These are phyloP conservation scores for Candida nanaspora DNA, from an alignment of 805 yeast genomes.

Conservation along the genomic window DNA sequence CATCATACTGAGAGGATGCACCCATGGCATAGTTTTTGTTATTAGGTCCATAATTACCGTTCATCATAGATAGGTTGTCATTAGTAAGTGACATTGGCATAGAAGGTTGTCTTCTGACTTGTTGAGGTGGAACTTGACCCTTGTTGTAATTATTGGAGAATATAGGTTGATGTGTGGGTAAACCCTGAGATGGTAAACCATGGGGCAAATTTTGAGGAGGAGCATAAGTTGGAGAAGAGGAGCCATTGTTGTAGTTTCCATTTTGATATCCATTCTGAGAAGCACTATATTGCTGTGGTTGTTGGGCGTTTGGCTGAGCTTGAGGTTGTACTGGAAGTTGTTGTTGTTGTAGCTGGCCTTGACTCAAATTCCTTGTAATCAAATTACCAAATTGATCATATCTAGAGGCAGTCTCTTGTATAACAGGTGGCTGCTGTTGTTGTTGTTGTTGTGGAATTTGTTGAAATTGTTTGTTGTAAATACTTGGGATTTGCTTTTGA, in stretches of 20 bases:
- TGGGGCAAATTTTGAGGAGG: constrained; percentile 25
- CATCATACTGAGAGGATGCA: constrained; percentile 7
- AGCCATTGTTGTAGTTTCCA: constrained; percentile 11
- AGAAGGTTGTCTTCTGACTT: constrained; percentile 20
- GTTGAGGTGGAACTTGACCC: constrained; percentile 13
- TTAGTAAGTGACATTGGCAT: constrained; percentile 16
- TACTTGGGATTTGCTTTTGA: constrained; percentile 12
- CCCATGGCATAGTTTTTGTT: constrained; percentile 9
- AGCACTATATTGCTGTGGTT: constrained; percentile 8
- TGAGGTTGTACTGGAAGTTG: too few relatives aligned
- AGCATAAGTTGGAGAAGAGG: constrained; percentile 20
- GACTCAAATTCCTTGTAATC: too few relatives aligned
- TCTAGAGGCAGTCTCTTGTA: constrained; percentile 2
- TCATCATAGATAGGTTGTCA: constrained; percentile 16
- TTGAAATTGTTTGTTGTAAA: constrained; percentile 13
- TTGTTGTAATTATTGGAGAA: constrained; percentile 8
- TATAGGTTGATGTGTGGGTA: constrained; percentile 23
- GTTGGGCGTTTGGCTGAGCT: constrained; percentile 7
- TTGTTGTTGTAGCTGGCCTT: constrained; percentile 6
- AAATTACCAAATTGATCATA: constrained; percentile 13
- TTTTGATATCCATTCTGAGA: not conserved
- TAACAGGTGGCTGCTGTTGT: not conserved
- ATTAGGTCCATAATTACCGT: constrained; percentile 12
- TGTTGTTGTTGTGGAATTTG: constrained; percentile 12
- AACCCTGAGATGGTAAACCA: constrained; percentile 27